Conservation (phyloP, 805 yeast genomes). For the Monosporozyma solicola region DNA sequence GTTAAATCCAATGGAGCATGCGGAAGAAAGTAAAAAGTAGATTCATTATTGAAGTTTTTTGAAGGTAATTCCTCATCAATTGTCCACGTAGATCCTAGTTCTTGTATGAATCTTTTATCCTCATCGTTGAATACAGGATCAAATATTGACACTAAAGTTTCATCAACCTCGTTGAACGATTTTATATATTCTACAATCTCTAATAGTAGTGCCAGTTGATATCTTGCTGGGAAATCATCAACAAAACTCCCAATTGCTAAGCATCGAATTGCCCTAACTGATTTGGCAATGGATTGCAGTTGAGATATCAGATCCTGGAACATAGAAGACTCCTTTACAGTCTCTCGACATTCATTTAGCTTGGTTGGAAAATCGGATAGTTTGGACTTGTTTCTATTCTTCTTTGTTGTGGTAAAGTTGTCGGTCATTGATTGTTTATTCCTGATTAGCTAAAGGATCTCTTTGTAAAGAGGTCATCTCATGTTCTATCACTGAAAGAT, state of each 20-base stretch:
- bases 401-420: background rate
- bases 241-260: conserved; percentile 64
- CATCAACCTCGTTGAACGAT: background rate
- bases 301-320: conserved; percentile 20
- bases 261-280: conserved; percentile 40
- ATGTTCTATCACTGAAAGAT: background rate
- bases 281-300: conserved; percentile 11
- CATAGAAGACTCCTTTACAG: conserved; percentile 22
- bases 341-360: conserved; percentile 12
- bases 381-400: background rate
- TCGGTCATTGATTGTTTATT: background rate
- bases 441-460: background rate
- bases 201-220: conserved; percentile 54
- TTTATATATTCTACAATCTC: conserved; percentile 29
- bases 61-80: conserved; percentile 16
- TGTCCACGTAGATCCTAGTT: conserved; percentile 21
- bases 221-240: conserved; percentile 49
- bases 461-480: background rate
- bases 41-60: conserved; percentile 14
- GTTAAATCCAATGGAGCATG: conserved; percentile 62
- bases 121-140: conserved; percentile 53
- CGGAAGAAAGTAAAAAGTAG: conserved; percentile 52
- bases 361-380: conserved; percentile 4
- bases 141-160: conserved; percentile 37
- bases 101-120: conserved; percentile 35